Percentiles rank a stretch among this genome's conserved stretches.
Evolutionary conservation across 768 basidiomycete species (phyloP).

Genomic region (Calocybe cyanea): DNA sequence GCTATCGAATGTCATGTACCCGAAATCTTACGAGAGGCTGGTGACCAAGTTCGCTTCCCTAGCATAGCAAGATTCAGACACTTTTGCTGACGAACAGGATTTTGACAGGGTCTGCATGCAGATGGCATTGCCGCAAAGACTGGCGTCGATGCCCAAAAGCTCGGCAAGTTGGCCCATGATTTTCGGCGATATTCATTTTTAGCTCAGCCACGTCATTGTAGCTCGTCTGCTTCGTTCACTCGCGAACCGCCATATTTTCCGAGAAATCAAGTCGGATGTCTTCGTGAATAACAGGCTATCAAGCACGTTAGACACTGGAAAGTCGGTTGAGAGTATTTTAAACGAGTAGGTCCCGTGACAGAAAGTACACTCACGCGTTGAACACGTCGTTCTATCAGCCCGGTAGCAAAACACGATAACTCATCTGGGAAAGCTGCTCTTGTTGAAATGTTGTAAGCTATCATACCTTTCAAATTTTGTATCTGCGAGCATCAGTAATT

Average conservation of each 20-base stretch:
- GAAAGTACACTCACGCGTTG: no score
- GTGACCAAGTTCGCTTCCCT: conserved; percentile 19
- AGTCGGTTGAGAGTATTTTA: no score
- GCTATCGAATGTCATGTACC: conserved; percentile 27
- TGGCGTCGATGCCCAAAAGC: conserved; percentile 20
- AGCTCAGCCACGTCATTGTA: background rate
- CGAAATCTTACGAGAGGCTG: conserved; percentile 34
- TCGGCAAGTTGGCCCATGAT: conserved; percentile 19
- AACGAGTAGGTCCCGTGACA: no score
- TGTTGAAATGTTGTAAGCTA: background rate
- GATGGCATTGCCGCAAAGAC: conserved; percentile 23
- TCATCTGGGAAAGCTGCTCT: background rate
- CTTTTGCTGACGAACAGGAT: background rate
- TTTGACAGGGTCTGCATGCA: conserved; percentile 23
- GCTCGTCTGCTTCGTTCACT: conserved; percentile 15
- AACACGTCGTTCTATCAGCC: no score
- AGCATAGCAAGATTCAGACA: background rate
- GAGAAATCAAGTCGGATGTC: conserved; percentile 26
- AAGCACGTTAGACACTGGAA: conserved; percentile 20
- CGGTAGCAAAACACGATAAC: background rate
- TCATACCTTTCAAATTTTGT: background rate
- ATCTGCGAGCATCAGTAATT: background rate
- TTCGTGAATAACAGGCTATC: conserved; percentile 32
- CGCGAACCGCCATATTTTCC: conserved; percentile 10
- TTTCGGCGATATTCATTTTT: background rate